Conservation (phyloP, 2,329 filamentous ascomycete species). For the Penicillium sp. region DNA sequence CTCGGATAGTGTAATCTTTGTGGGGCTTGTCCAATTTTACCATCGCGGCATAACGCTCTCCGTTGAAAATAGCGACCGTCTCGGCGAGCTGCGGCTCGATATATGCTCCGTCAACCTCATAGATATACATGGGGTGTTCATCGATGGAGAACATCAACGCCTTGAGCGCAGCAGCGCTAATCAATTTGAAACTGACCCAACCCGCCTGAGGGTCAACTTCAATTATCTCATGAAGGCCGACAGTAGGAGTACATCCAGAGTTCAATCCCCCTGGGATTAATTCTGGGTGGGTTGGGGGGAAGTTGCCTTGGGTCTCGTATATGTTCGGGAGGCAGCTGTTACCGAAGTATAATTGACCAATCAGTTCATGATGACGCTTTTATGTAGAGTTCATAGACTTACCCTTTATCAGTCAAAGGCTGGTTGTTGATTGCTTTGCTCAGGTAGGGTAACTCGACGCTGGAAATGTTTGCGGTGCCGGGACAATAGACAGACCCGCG, state of each 20-base stretch:
- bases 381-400: constrained; percentile 2
- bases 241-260: constrained; percentile 27
- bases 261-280: constrained; percentile 28
- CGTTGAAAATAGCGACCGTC: constrained; percentile 37
- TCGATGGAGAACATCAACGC: constrained; percentile 46
- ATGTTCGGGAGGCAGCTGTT: constrained; percentile 28
- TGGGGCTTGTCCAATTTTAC: constrained; percentile 46
- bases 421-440: constrained; percentile 24
- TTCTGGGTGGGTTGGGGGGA: constrained; percentile 24
- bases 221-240: constrained; percentile 28
- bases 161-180: constrained; percentile 36
- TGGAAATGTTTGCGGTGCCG: constrained; percentile 47
- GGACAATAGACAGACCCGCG: constrained; percentile 61
- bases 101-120: constrained; percentile 50
- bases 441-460: constrained; percentile 25
- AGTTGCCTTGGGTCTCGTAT: constrained; percentile 28
- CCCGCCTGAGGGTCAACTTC: constrained; percentile 35
- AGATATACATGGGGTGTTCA: constrained; percentile 50
- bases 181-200: constrained; percentile 43
- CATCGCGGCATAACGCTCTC: constrained; percentile 47
- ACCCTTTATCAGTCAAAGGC: constrained; percentile 39
- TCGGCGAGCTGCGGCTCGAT: constrained; percentile 46
- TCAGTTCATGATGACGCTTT: not conserved
- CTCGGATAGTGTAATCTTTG: constrained; percentile 51
- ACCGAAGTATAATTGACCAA: no score